phyloP scores from a whole-genome alignment of 140 eudicot genomes.

The Senecio squalidus region DNA sequence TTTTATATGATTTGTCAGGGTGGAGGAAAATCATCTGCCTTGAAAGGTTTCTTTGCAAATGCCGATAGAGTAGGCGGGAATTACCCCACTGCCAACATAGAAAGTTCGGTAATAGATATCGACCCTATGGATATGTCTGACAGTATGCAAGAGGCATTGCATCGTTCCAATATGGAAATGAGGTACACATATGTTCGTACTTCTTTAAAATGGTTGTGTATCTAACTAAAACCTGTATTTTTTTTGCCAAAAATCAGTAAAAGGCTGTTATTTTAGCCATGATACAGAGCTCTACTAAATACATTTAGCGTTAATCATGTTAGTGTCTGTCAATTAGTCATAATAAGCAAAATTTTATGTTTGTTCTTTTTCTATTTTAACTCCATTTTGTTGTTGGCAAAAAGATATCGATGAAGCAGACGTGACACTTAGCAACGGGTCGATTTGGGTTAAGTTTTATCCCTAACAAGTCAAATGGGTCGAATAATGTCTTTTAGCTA shows the following conservation, averaged over 20 bases:
- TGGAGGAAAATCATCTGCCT: constrained; percentile 53
- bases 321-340: too few relatives aligned
- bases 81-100: constrained; percentile 29
- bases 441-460: too few relatives aligned
- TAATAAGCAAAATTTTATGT: too few relatives aligned
- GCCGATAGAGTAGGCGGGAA: constrained; percentile 56
- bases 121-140: constrained; percentile 99
- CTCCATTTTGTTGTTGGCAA: too few relatives aligned
- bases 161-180: constrained; percentile 91
- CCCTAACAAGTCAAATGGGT: too few relatives aligned
- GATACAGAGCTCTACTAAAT: too few relatives aligned
- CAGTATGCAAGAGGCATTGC: constrained; percentile 96
- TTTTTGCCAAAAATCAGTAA: constrained; percentile 47
- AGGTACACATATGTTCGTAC: constrained; percentile 58
- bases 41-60: constrained; percentile 68
- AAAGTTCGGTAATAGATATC: constrained; percentile 48
- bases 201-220: not conserved
- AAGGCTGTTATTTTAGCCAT: too few relatives aligned
- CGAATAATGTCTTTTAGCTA: too few relatives aligned
- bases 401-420: too few relatives aligned
- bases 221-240: constrained; percentile 30
- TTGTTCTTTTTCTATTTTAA: too few relatives aligned
- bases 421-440: too few relatives aligned
- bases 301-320: too few relatives aligned
- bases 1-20: constrained; percentile 33